Conservation (phyloP, 352 stramenopile species). For the Globisporangium carolinianum region DNA sequence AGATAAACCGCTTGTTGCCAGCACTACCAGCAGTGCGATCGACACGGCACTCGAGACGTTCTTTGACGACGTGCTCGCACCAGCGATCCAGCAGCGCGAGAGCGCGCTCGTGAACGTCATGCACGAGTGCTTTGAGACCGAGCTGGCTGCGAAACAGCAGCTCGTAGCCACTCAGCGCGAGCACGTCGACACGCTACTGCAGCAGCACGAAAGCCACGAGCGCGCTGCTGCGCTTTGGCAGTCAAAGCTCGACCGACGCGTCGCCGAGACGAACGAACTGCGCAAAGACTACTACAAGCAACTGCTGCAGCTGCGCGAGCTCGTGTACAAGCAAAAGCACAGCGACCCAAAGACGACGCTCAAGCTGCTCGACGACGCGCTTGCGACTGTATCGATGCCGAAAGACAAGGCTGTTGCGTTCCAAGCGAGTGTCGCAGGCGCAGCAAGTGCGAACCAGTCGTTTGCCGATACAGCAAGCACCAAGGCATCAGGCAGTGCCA, state of each 20-base stretch:
- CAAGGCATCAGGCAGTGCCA: too few relatives aligned
- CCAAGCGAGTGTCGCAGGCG: background rate
- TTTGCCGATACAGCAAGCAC: background rate
- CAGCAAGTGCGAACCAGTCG: background rate
- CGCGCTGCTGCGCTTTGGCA: conserved; percentile 29
- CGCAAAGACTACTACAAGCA: conserved; percentile 73
- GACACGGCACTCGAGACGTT: conserved; percentile 29
- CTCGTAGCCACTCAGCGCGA: conserved; percentile 8
- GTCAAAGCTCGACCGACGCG: conserved; percentile 52
- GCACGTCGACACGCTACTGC: conserved; percentile 17
- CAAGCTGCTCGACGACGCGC: conserved; percentile 46
- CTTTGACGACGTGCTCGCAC: conserved; percentile 33
- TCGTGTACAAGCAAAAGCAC: conserved; percentile 42
- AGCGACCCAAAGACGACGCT: conserved; percentile 44
- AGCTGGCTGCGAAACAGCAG: conserved; percentile 29
- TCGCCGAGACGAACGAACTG: conserved; percentile 54
- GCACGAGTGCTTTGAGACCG: conserved; percentile 40
- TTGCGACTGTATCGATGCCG: conserved; percentile 16
- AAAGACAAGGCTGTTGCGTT: conserved; percentile 13
- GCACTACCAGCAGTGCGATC: background rate
- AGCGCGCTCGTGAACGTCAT: conserved; percentile 48
- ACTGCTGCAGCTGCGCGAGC: conserved; percentile 59
- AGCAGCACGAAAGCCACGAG: conserved; percentile 16
- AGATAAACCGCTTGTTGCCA: background rate
- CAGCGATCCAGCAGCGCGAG: conserved; percentile 48